Evolutionary conservation across 2,329 filamentous ascomycete genomes (phyloP).

Genomic region (Gnomoniopsis sp.): DNA sequence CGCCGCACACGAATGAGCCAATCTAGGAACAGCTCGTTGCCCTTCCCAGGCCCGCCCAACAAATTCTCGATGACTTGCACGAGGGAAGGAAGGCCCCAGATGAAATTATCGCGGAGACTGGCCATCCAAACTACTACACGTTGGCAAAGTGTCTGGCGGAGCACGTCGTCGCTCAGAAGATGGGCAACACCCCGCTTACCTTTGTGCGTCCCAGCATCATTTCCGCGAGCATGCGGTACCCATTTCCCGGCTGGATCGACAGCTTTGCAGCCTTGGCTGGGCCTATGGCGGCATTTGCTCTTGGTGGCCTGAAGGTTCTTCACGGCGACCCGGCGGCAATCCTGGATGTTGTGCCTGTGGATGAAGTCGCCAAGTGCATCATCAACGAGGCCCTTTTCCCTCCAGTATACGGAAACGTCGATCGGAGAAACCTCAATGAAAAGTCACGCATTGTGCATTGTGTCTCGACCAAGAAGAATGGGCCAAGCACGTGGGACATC

Average conservation of each 20-base stretch:
- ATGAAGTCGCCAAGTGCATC: conserved; percentile 16
- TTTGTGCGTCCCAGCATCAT: conserved; percentile 20
- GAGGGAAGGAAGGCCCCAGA: conserved; percentile 6
- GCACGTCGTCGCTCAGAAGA: conserved; percentile 13
- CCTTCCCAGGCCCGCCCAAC: conserved; percentile 6
- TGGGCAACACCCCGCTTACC: conserved; percentile 8
- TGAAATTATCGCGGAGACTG: conserved; percentile 9
- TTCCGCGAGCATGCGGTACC: conserved; percentile 12
- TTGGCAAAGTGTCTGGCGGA: conserved; percentile 19
- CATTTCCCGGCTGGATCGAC: conserved; percentile 19
- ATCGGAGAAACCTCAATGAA: conserved; percentile 1
- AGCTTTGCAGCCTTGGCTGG: conserved; percentile 17
- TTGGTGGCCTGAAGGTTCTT: conserved; percentile 14
- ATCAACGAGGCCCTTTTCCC: conserved; percentile 10
- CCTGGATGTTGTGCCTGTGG: conserved; percentile 18
- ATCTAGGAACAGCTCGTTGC: conserved; percentile 14
- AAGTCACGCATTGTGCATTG: conserved; percentile 12
- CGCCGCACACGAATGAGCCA: conserved; percentile 9
- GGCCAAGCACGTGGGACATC: conserved; percentile 13
- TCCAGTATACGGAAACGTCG: background rate
- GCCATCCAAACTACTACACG: conserved; percentile 19
- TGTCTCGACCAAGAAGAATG: conserved; percentile 4
- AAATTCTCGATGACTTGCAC: conserved; percentile 7
- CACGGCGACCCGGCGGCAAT: conserved; percentile 11
- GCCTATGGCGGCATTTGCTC: conserved; percentile 14